phyloP scores from a whole-genome alignment of 2,329 filamentous ascomycete genomes.

The Lasiodiplodia sp. region DNA sequence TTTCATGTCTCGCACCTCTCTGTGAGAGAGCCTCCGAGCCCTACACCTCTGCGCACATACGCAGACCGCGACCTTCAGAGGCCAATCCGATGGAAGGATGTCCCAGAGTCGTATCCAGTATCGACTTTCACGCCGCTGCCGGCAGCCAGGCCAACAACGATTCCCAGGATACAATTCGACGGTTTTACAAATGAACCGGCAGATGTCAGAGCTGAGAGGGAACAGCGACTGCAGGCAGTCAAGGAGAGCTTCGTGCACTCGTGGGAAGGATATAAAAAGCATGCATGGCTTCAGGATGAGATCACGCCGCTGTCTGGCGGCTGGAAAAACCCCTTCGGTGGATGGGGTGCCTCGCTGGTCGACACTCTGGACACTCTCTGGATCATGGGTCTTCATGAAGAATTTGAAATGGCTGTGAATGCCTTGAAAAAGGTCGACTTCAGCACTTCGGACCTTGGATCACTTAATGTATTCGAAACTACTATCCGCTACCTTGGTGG shows the following conservation, averaged over 20 bases:
- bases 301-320: constrained; percentile 57
- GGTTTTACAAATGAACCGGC: constrained; percentile 45
- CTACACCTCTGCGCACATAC: constrained; percentile 37
- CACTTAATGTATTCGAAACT: constrained; percentile 50
- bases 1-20: constrained; percentile 38
- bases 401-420: constrained; percentile 63
- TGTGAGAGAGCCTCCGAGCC: constrained; percentile 35
- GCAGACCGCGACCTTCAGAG: constrained; percentile 35
- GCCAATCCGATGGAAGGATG: constrained; percentile 44
- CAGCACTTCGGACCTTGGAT: constrained; percentile 47
- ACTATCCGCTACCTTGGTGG: constrained; percentile 51
- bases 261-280: constrained; percentile 60
- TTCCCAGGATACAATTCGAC: constrained; percentile 48
- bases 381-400: constrained; percentile 66
- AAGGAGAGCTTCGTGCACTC: constrained; percentile 48
- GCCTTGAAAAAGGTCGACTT: constrained; percentile 64
- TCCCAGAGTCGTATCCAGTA: constrained; percentile 43
- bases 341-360: constrained; percentile 66
- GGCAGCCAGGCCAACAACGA: constrained; percentile 38
- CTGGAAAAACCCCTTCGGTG: constrained; percentile 59
- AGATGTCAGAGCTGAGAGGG: constrained; percentile 39
- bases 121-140: constrained; percentile 43
- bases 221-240: constrained; percentile 43
- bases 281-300: constrained; percentile 63
- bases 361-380: constrained; percentile 68